Percentiles rank a stretch among this genome's conserved stretches.
phyloP scores from a whole-genome alignment of 2,329 filamentous ascomycete genomes.

The Arthrobotrys sphaeroides region DNA sequence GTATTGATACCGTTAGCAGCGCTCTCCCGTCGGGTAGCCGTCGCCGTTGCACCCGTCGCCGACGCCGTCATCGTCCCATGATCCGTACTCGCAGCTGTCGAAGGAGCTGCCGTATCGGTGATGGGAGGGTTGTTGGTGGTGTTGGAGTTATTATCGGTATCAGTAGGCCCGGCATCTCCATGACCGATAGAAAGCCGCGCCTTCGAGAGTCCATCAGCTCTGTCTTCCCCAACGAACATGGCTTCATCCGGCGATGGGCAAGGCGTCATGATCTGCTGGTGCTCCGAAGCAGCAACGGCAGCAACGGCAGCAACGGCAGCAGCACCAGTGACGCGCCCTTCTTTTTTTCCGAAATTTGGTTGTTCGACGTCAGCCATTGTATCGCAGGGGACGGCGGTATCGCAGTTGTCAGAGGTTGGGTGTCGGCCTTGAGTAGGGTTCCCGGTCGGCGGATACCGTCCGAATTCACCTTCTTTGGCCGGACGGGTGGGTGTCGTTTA shows the following conservation, averaged over 20 bases:
- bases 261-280: slow-evolving; percentile 43
- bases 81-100: slow-evolving; percentile 18
- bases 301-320: slow-evolving; percentile 13
- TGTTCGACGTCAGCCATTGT: slow-evolving; percentile 49
- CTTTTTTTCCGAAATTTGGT: slow-evolving; percentile 27
- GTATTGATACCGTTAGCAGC: neutral
- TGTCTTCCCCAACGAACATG: slow-evolving; percentile 45
- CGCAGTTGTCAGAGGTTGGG: slow-evolving; percentile 15
- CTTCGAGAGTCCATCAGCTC: neutral
- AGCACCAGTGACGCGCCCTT: slow-evolving; percentile 38
- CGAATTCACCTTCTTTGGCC: slow-evolving; percentile 8
- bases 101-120: neutral
- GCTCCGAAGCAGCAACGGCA: neutral
- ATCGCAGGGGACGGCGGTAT: slow-evolving; percentile 20
- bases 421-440: too few relatives aligned
- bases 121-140: too few relatives aligned
- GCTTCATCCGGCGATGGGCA: slow-evolving; percentile 54
- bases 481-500: neutral
- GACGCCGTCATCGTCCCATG: too few relatives aligned
- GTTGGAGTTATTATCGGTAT: too few relatives aligned
- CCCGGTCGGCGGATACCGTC: slow-evolving; percentile 22
- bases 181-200: slow-evolving; percentile 9
- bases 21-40: neutral
- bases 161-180: neutral
- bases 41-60: too few relatives aligned